These are phyloP conservation scores for Colletotrichum agaves DNA, from an alignment of 2,329 filamentous ascomycete genomes.

Conservation along the genomic window DNA sequence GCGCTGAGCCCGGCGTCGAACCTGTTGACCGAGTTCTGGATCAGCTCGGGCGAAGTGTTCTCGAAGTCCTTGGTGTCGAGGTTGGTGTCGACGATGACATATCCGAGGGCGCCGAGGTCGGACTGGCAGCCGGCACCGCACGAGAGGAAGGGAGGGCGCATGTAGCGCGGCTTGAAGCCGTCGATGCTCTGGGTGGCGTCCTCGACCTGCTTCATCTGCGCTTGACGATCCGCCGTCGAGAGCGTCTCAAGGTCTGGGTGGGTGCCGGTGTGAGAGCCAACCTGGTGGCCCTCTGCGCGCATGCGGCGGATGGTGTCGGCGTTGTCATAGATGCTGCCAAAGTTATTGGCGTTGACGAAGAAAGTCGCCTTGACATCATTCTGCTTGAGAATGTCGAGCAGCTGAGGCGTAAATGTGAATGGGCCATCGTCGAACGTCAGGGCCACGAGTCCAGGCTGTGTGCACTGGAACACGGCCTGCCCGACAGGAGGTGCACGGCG, in stretches of 20 bases:
- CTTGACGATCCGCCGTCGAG: constrained; percentile 46
- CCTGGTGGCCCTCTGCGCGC: constrained; percentile 55
- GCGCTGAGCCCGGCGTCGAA: constrained; percentile 43
- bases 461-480: constrained; percentile 42
- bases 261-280: constrained; percentile 53
- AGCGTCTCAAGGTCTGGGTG: constrained; percentile 55
- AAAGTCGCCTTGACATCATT: constrained; percentile 51
- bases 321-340: constrained; percentile 55
- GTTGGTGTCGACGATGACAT: constrained; percentile 67
- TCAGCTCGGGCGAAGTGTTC: constrained; percentile 60
- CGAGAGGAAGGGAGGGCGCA: constrained; percentile 58
- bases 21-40: constrained; percentile 56
- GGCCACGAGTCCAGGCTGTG: constrained; percentile 50
- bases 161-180: constrained; percentile 55
- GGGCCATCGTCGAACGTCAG: constrained; percentile 62
- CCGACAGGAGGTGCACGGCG: constrained; percentile 27
- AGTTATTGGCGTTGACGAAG: constrained; percentile 56
- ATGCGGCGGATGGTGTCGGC: constrained; percentile 52
- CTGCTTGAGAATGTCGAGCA: constrained; percentile 52
- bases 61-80: constrained; percentile 71
- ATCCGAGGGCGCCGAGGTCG: constrained; percentile 52
- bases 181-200: constrained; percentile 55
- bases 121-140: constrained; percentile 45
- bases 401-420: constrained; percentile 51
- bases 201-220: constrained; percentile 58